These are phyloP conservation scores for Penicillium sp. DNA, from an alignment of 2,329 filamentous ascomycete species.

Conservation along the genomic window DNA sequence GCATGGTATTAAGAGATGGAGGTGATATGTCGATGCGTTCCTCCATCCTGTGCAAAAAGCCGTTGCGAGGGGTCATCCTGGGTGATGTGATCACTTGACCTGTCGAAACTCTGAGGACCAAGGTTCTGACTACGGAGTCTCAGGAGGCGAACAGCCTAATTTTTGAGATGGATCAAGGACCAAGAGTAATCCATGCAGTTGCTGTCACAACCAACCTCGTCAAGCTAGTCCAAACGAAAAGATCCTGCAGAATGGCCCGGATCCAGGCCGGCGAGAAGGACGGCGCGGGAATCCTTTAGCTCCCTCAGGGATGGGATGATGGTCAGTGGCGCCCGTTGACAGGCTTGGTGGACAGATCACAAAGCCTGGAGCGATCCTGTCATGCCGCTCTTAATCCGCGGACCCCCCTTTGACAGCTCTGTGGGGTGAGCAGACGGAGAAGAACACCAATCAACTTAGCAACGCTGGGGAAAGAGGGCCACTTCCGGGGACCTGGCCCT, in stretches of 20 bases:
- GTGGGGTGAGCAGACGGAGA: neutral
- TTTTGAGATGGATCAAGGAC: neutral
- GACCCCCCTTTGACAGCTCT: neutral
- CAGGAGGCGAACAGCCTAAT: neutral
- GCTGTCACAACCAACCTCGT: neutral
- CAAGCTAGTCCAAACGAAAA: neutral
- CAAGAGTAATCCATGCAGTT: neutral
- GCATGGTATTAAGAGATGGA: neutral
- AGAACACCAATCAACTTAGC: neutral
- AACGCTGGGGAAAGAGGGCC: neutral
- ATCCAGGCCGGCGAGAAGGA: too few species aligned
- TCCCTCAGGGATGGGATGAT: neutral
- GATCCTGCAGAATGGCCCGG: neutral
- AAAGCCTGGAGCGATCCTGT: neutral
- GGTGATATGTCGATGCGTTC: neutral
- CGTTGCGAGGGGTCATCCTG: neutral
- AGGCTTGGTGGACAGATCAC: neutral
- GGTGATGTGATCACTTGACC: neutral
- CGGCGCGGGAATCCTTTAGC: neutral
- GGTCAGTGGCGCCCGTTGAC: neutral
- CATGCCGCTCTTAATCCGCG: neutral
- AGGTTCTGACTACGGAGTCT: neutral
- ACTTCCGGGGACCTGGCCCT: neutral
- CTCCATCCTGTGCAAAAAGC: neutral
- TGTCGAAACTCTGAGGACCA: neutral